phyloP scores from a whole-genome alignment of 352 stramenopile genomes.

The Pythium guiyangense region DNA sequence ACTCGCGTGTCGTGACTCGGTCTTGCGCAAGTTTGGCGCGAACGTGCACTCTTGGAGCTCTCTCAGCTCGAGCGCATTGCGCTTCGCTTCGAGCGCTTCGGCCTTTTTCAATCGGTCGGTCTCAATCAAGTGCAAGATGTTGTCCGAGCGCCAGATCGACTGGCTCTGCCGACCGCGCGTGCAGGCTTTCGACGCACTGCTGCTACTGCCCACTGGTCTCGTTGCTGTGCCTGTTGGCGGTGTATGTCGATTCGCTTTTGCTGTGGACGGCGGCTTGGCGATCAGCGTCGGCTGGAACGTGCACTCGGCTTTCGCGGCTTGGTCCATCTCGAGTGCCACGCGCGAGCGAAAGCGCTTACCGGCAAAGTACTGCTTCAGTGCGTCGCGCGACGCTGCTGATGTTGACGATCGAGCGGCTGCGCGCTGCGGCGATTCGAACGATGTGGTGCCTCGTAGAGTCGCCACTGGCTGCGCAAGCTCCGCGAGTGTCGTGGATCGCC shows the following conservation, averaged over 20 bases:
- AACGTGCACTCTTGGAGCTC: slow-evolving; percentile 85
- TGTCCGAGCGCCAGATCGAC: slow-evolving; percentile 54
- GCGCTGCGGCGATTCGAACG: too few relatives aligned
- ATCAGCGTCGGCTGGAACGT: slow-evolving; percentile 59
- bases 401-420: background rate
- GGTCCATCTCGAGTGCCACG: slow-evolving; percentile 63
- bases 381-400: slow-evolving; percentile 22
- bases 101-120: slow-evolving; percentile 43
- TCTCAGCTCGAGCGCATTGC: slow-evolving; percentile 49
- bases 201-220: slow-evolving; percentile 4
- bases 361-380: slow-evolving; percentile 49
- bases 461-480: slow-evolving; percentile 36
- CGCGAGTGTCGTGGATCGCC: slow-evolving; percentile 34
- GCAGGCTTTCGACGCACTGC: slow-evolving; percentile 40
- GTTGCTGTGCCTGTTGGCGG: background rate
- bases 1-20: background rate
- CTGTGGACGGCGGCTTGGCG: slow-evolving; percentile 12
- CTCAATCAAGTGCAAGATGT: slow-evolving; percentile 68
- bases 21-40: slow-evolving; percentile 45
- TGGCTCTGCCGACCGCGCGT: slow-evolving; percentile 19
- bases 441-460: slow-evolving; percentile 16
- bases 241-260: background rate
- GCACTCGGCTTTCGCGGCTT: slow-evolving; percentile 60
- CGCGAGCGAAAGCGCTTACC: slow-evolving; percentile 68
- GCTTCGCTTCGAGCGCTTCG: slow-evolving; percentile 55